phyloP scores from a whole-genome alignment of 495 filamentous ascomycete genomes.

The Copromyces sp. region DNA sequence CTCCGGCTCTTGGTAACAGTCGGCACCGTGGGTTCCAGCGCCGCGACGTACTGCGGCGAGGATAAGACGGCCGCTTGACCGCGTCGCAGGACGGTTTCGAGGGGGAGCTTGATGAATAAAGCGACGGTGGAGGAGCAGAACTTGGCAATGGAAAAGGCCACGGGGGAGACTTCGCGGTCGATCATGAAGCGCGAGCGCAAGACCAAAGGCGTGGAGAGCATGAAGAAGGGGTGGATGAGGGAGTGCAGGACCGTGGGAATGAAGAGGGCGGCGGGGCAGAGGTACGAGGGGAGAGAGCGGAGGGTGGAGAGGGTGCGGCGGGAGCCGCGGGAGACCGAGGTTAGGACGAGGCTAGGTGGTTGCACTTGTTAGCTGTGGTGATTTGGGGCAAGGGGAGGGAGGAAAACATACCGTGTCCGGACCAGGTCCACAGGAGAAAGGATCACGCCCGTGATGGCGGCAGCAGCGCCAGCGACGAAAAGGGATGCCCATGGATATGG shows the following conservation, averaged over 20 bases:
- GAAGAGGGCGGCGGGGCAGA: conserved; percentile 59
- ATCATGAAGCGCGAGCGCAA: conserved; percentile 68
- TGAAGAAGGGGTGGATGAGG: conserved; percentile 69
- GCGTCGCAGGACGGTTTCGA: conserved; percentile 84
- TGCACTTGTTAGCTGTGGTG: conserved; percentile 6
- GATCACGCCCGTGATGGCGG: conserved; percentile 66
- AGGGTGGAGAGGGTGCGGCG: conserved; percentile 66
- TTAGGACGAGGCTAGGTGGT: conserved; percentile 55
- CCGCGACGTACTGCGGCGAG: conserved; percentile 29
- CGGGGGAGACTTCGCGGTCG: conserved; percentile 72
- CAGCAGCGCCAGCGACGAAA: conserved; percentile 70
- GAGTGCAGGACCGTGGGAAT: conserved; percentile 80
- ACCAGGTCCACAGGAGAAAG: conserved; percentile 83
- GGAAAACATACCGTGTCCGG: conserved; percentile 54
- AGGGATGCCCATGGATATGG: conserved; percentile 65
- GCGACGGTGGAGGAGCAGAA: conserved; percentile 72
- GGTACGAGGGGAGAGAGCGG: conserved; percentile 63
- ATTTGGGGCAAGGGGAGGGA: background rate
- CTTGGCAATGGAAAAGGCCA: conserved; percentile 62
- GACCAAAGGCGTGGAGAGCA: conserved; percentile 68
- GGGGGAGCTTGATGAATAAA: conserved; percentile 71
- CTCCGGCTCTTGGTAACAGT: conserved; percentile 17
- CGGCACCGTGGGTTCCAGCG: conserved; percentile 26
- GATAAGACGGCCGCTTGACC: conserved; percentile 63
- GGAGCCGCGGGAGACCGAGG: conserved; percentile 59